These are phyloP conservation scores for Prunella vulgaris DNA, from an alignment of 257 asterid genomes.

Conservation along the genomic window DNA sequence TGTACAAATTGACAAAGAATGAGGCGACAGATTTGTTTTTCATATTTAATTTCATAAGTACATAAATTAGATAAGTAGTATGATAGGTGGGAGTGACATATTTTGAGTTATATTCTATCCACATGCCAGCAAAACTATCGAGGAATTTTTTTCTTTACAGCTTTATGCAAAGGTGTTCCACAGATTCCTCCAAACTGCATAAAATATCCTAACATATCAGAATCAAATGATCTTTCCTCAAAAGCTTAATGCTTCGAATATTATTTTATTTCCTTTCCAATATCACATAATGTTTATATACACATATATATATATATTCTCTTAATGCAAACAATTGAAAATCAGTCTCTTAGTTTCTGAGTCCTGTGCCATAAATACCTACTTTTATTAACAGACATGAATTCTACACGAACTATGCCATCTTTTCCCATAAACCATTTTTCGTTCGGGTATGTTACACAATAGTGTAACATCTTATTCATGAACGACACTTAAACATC, in stretches of 20 bases:
- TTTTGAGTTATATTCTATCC: constrained; percentile 44
- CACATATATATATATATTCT: background rate
- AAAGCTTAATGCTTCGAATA: constrained; percentile 37
- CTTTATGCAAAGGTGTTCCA: constrained; percentile 44
- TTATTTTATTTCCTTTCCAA: constrained; percentile 10
- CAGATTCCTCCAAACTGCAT: constrained; percentile 61
- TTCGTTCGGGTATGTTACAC: background rate
- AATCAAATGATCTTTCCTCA: constrained; percentile 43
- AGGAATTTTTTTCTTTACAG: constrained; percentile 37
- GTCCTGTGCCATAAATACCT: background rate
- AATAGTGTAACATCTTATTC: background rate
- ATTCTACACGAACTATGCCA: background rate
- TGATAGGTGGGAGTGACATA: constrained; percentile 20
- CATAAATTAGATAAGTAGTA: background rate
- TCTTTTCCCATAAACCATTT: background rate
- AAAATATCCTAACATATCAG: constrained; percentile 59
- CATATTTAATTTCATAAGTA: background rate
- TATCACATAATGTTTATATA: constrained; percentile 3
- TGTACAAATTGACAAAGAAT: background rate
- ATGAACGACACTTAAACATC: background rate
- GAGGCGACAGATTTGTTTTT: background rate
- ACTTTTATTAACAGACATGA: background rate
- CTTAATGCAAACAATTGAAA: background rate
- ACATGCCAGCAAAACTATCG: constrained; percentile 45
- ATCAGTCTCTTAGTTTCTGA: background rate